phyloP scores from a whole-genome alignment of 2,329 filamentous ascomycete species.

The Cadophora malorum region DNA sequence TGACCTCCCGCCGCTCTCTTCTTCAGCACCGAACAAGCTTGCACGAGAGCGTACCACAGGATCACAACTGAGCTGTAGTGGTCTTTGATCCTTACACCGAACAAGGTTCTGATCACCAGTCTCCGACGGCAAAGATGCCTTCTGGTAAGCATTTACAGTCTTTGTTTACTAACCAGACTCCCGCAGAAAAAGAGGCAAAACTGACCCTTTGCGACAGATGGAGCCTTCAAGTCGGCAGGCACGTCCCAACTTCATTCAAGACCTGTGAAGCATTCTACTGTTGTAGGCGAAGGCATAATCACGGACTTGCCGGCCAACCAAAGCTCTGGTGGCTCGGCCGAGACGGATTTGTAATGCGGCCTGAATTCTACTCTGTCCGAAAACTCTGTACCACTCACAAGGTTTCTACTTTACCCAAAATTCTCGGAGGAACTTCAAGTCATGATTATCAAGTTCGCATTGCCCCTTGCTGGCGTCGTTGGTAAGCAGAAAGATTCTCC shows the following conservation, averaged over 20 bases:
- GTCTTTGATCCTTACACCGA: background rate
- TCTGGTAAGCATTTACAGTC: background rate
- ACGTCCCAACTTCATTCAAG: background rate
- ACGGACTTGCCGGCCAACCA: background rate
- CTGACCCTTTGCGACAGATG: background rate
- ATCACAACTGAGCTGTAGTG: no score
- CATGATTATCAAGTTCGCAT: background rate
- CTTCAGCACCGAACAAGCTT: no score
- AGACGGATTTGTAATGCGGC: no score
- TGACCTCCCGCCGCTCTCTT: no score
- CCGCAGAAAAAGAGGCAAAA: background rate
- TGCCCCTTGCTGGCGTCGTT: background rate
- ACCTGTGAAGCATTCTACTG: background rate
- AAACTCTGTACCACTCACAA: background rate
- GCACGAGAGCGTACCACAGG: no score
- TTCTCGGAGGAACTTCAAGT: background rate
- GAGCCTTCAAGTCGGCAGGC: no score
- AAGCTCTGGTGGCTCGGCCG: no score
- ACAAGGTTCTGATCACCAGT: background rate
- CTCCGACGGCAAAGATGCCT: background rate
- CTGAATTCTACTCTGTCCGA: no score
- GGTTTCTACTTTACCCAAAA: background rate
- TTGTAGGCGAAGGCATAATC: background rate
- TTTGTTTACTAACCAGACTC: background rate
- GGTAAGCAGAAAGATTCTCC: background rate